These are phyloP conservation scores for Sordaria brevicollis DNA, from an alignment of 495 filamentous ascomycete species.

Conservation along the genomic window DNA sequence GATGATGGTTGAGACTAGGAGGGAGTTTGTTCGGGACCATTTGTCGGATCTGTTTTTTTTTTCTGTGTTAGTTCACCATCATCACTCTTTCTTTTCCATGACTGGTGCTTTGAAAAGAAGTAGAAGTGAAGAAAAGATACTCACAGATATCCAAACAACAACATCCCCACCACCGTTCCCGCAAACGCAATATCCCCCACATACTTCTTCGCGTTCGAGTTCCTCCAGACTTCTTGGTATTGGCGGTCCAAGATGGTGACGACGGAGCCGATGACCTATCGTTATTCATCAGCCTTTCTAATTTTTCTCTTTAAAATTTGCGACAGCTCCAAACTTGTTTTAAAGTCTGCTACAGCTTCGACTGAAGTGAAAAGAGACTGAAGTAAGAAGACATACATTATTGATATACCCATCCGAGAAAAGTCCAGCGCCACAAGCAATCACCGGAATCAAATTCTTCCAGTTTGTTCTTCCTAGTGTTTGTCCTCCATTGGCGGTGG, in stretches of 20 bases:
- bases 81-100: too few species aligned
- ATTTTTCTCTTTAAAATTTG: neutral
- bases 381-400: slow-evolving; percentile 39
- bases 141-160: slow-evolving; percentile 66
- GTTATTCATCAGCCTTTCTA: neutral
- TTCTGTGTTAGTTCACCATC: neutral
- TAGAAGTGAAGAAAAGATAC: neutral
- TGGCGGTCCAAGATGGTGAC: slow-evolving; percentile 56
- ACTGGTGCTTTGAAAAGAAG: neutral
- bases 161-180: slow-evolving; percentile 76
- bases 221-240: slow-evolving; percentile 53
- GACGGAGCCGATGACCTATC: slow-evolving; percentile 71
- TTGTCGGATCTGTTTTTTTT: slow-evolving; percentile 46
- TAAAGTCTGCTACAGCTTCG: neutral
- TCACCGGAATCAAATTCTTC: slow-evolving; percentile 33
- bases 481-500: neutral
- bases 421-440: slow-evolving; percentile 81
- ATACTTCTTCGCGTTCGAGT: slow-evolving; percentile 56
- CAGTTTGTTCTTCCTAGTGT: neutral
- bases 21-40: slow-evolving; percentile 72
- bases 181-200: slow-evolving; percentile 76
- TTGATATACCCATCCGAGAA: slow-evolving; percentile 91
- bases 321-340: neutral
- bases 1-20: slow-evolving; percentile 71
- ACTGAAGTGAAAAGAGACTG: neutral